phyloP scores from a whole-genome alignment of 2,329 filamentous ascomycete species.

The Apiospora pterosperma region DNA sequence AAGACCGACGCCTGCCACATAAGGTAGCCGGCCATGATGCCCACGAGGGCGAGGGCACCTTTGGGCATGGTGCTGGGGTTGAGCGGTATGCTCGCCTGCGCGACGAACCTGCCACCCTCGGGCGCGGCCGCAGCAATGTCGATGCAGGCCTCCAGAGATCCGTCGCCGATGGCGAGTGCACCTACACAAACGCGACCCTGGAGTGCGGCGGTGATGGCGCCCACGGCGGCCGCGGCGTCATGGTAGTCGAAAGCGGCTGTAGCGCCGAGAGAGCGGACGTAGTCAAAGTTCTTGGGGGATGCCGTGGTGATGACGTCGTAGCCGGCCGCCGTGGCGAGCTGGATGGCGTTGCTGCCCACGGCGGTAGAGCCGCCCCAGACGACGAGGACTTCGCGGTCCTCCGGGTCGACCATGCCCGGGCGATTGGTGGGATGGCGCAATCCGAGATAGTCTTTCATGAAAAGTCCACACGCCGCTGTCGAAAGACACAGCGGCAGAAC shows the following conservation, averaged over 20 bases:
- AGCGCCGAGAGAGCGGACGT: constrained; percentile 37
- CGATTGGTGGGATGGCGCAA: constrained; percentile 19
- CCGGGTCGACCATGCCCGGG: constrained; percentile 17
- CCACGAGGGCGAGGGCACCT: constrained; percentile 17
- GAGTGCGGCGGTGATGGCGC: constrained; percentile 24
- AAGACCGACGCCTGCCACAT: constrained; percentile 8
- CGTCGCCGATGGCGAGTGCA: constrained; percentile 16
- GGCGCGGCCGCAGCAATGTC: constrained; percentile 13
- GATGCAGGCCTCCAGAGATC: constrained; percentile 10
- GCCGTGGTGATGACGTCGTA: constrained; percentile 40
- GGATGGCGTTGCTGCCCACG: constrained; percentile 43
- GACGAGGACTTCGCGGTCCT: constrained; percentile 30
- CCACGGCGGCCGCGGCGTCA: constrained; percentile 16
- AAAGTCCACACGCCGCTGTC: constrained; percentile 23
- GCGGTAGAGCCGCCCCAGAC: constrained; percentile 44
- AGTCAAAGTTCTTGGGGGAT: constrained; percentile 36
- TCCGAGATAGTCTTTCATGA: constrained; percentile 17
- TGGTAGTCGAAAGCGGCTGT: constrained; percentile 39
- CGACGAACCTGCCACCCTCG: neutral
- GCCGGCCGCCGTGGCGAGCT: constrained; percentile 40
- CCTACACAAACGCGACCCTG: constrained; percentile 16
- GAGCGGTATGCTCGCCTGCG: neutral
- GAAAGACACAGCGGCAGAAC: constrained; percentile 23
- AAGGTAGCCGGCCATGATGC: neutral
- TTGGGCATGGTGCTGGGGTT: constrained; percentile 9